Evolutionary conservation across 2,329 filamentous ascomycete species (phyloP).

Genomic region (Bretziella fagacearum): DNA sequence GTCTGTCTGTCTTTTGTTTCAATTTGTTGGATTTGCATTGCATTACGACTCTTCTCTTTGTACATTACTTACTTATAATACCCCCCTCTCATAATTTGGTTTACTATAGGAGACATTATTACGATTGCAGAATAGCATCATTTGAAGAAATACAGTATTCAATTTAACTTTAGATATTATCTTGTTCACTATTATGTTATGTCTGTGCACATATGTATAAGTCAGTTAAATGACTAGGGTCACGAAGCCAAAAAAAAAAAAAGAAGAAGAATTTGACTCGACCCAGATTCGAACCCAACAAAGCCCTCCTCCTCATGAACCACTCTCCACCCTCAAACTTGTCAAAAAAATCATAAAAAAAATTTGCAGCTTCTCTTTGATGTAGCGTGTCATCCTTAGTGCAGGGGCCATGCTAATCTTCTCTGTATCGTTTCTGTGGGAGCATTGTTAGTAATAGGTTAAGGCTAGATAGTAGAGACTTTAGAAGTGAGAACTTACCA

Average conservation of each 20-base stretch:
- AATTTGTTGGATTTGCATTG: not conserved
- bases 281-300: conserved; percentile 5
- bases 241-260: not conserved
- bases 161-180: not conserved
- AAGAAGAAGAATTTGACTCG: not conserved
- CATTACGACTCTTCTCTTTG: not conserved
- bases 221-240: no score
- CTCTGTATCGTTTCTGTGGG: conserved; percentile 32
- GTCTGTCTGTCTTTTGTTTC: no score
- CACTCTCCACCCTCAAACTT: not conserved
- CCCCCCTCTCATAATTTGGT: conserved; percentile 1
- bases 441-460: conserved; percentile 1
- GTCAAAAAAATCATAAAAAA: conserved; percentile 10
- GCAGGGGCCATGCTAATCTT: conserved; percentile 72
- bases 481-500: conserved; percentile 10
- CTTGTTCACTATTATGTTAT: no score
- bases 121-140: no score
- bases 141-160: not conserved
- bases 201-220: no score
- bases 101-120: no score
- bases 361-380: conserved; percentile 51
- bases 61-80: not conserved
- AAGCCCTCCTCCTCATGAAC: not conserved
- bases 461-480: not conserved
- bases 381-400: conserved; percentile 91